Conservation (phyloP, 305 asterid species). For the Solanum hybrid region DNA sequence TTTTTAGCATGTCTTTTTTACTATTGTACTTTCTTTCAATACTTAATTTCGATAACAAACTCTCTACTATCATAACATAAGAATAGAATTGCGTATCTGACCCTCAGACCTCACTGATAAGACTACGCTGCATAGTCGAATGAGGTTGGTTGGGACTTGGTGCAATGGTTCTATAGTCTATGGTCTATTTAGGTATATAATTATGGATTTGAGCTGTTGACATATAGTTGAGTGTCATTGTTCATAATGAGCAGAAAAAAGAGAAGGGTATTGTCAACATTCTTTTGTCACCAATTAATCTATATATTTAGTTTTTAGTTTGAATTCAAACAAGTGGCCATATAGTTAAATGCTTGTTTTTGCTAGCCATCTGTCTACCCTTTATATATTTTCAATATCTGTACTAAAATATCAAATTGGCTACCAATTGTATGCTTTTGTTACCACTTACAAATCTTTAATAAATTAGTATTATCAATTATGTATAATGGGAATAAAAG, state of each 20-base stretch:
- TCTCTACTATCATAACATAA: background rate
- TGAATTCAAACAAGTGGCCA: background rate
- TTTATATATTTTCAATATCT: background rate
- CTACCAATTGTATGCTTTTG: background rate
- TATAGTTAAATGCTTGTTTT: background rate
- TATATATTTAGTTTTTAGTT: background rate
- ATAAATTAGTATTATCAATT: background rate
- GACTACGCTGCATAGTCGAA: background rate
- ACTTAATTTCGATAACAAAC: background rate
- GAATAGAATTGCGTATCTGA: background rate
- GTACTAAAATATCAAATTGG: background rate
- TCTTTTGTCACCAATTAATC: background rate
- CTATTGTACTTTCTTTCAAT: accelerated
- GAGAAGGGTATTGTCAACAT: background rate
- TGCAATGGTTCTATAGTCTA: background rate
- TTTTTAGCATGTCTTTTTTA: background rate
- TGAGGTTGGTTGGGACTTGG: background rate
- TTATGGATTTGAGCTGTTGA: background rate
- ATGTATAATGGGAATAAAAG: background rate
- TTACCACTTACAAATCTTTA: background rate
- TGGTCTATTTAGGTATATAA: background rate
- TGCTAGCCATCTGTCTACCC: background rate
- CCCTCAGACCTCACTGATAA: background rate
- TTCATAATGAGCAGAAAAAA: background rate
- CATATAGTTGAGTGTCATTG: background rate